phyloP scores from a whole-genome alignment of 2,329 filamentous ascomycete genomes.

The Lasiodiplodia sp. region DNA sequence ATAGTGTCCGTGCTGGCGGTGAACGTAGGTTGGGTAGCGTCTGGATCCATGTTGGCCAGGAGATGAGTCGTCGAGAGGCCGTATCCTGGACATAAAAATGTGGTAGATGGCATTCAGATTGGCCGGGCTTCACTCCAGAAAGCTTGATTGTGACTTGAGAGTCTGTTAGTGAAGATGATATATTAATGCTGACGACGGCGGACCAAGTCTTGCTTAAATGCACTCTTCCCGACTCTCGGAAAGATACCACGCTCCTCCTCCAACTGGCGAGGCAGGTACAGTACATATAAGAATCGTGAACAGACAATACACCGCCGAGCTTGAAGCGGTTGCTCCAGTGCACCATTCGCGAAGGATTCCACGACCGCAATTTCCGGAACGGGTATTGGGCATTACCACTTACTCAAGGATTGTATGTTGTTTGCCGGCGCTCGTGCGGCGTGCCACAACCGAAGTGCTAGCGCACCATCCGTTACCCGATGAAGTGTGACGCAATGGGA shows the following conservation, averaged over 20 bases:
- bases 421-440: background rate
- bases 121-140: background rate
- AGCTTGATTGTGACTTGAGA: no score
- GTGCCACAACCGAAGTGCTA: background rate
- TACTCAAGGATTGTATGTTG: background rate
- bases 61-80: background rate
- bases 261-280: no score
- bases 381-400: background rate
- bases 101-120: no score
- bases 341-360: background rate
- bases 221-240: no score
- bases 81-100: background rate
- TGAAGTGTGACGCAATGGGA: background rate
- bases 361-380: background rate
- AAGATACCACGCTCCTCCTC: no score
- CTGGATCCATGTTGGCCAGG: constrained; percentile 1
- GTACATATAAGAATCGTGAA: background rate
- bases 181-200: no score
- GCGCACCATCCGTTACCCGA: background rate
- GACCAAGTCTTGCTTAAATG: no score
- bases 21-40: background rate
- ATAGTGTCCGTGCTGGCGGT: background rate
- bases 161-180: no score
- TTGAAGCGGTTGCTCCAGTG: background rate
- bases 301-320: background rate